Percentiles rank a stretch among this genome's conserved stretches.
phyloP scores from a whole-genome alignment of 768 basidiomycete species.

The Boletales sp. region DNA sequence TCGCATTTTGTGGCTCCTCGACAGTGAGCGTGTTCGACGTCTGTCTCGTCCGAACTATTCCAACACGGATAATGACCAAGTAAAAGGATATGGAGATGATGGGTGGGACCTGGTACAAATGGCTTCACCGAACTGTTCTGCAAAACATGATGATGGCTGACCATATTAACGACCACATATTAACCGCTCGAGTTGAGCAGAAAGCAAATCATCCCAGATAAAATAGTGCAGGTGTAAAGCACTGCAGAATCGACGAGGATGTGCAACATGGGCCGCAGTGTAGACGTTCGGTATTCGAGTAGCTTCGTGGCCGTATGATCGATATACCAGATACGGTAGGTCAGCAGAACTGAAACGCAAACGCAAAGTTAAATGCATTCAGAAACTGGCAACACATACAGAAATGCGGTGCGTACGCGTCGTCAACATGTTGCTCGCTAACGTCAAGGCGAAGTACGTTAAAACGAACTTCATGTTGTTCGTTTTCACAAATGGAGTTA shows the following conservation, averaged over 20 bases:
- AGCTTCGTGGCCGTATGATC: background rate
- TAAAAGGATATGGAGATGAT: too few relatives aligned
- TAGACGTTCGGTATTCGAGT: background rate
- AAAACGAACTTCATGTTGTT: too few relatives aligned
- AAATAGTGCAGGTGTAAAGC: slow-evolving; percentile 2
- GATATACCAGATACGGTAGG: slow-evolving; percentile 5
- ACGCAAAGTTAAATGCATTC: background rate
- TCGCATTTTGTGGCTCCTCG: too few relatives aligned
- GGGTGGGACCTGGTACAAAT: too few relatives aligned
- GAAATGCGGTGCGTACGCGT: slow-evolving; percentile 1
- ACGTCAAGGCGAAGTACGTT: too few relatives aligned
- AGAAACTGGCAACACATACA: background rate
- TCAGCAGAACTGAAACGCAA: background rate
- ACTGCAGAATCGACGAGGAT: slow-evolving; percentile 6
- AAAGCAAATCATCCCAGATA: background rate
- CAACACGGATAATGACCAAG: too few relatives aligned
- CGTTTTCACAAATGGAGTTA: too few relatives aligned
- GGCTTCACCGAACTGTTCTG: too few relatives aligned
- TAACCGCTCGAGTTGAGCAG: slow-evolving; percentile 1
- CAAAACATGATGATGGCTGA: background rate
- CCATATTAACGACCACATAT: slow-evolving; percentile 5
- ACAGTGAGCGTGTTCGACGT: too few relatives aligned
- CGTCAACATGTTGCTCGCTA: background rate
- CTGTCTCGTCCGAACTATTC: too few relatives aligned
- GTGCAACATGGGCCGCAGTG: background rate